Base-by-base conservation (phyloP, 495 filamentous ascomycete species). In the Aspergillus saccharolyticus region DNA sequence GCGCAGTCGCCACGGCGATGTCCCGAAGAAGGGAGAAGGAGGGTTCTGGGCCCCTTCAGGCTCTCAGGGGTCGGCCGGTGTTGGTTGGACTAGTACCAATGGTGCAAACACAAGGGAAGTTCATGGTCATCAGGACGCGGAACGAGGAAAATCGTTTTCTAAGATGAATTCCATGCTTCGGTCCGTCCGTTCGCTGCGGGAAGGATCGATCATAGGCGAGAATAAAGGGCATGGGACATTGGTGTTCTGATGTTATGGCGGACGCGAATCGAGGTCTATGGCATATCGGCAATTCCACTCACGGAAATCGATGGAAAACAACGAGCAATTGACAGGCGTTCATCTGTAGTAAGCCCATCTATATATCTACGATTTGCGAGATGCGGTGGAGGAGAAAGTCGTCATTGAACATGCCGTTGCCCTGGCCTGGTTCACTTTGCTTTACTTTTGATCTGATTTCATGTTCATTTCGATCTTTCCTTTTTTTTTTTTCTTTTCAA, bases 11-110 rank as follows among this genome's bases (percentile, higher is more conserved):
- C 52, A 56, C 50, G 46, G 19, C 42, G 52, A 42, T 30, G 18
- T 49, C 28, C n/a, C 17, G n/a, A 44, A 59, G 33, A 16, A 16
- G 47, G 9, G 46, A 15, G 63, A 42, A n/a, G 22, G 47, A 24
- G 46, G 21, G 63, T 60, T 62, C 63, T 65, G 60, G 63, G 44
- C 63, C 63, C 63, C 47, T 50, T 57, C 52, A 58, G 63, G 59
- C 63, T 28, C 25, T 57, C 52, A 60, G 63, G 59, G 59, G 57
- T 54, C 57, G 52, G 47, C 52, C 52, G 25, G 55, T 55, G 46
- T 56, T 61, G 52, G 58, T 54, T 50, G 55, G 30, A 42, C 48
- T 42, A 44, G 44, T 45, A 25, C 42, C 42, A 21, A 56, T 39
- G 46, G 18, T 19, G 25, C 45, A 28, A 47, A 24, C 44, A 28